A percentile compares a stretch with the other conserved stretches of the same genome.
Conservation (phyloP, 345 rosid genomes). For the Gossypium stocksii region DNA sequence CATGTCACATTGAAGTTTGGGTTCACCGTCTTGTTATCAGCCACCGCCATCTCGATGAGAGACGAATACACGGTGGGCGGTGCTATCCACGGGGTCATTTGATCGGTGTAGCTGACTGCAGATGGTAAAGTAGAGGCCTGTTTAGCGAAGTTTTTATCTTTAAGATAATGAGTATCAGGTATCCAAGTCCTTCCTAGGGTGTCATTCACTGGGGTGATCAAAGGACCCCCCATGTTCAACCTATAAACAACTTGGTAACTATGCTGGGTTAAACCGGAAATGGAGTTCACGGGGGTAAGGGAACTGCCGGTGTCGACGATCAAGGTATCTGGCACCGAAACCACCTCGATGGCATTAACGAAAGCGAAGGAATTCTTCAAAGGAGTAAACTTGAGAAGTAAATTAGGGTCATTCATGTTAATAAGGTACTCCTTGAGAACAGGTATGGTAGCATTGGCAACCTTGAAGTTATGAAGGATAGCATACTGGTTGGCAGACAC, state of each 20-base stretch:
- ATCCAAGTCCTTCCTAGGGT: constrained; percentile 55
- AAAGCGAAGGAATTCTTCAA: constrained; percentile 59
- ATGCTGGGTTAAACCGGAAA: constrained; percentile 38
- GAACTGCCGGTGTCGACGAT: constrained; percentile 45
- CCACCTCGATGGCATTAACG: constrained; percentile 68
- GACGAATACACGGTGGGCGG: constrained; percentile 64
- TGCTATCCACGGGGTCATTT: constrained; percentile 55
- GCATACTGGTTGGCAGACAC: constrained; percentile 53
- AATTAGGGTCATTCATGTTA: constrained; percentile 41
- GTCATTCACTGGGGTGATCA: constrained; percentile 55
- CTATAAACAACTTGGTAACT: constrained; percentile 57
- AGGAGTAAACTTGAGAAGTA: constrained; percentile 47
- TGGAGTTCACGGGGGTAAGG: constrained; percentile 47
- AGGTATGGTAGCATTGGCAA: constrained; percentile 28
- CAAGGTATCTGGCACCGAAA: constrained; percentile 63
- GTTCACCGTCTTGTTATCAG: constrained; percentile 33
- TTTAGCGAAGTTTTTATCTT: constrained; percentile 38
- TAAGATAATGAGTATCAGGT: constrained; percentile 46
- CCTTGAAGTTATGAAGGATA: constrained; percentile 57
- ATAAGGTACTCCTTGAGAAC: constrained; percentile 59
- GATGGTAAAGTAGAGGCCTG: constrained; percentile 30
- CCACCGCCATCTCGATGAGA: constrained; percentile 65
- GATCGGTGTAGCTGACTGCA: constrained; percentile 44
- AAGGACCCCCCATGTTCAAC: constrained; percentile 71
- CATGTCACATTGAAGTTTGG: constrained; percentile 67